Evolutionary conservation across 768 basidiomycete genomes (phyloP).

Genomic region (Lyophyllum atratum): DNA sequence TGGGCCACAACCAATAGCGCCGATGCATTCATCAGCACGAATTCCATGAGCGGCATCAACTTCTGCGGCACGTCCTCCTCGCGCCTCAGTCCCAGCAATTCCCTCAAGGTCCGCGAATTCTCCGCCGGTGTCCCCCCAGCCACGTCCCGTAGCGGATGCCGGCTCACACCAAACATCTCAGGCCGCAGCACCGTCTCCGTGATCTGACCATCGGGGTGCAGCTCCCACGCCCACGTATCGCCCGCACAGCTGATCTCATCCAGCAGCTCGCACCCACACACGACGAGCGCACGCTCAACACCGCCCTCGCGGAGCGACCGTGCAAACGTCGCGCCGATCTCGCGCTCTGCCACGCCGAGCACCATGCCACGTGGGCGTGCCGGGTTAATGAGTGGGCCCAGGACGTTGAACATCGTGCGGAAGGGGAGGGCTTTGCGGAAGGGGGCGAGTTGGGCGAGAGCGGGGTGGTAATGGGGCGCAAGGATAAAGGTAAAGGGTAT

Average conservation of each 20-base stretch:
- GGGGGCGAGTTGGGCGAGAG: constrained; percentile 79
- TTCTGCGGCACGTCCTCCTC: constrained; percentile 54
- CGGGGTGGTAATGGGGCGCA: constrained; percentile 91
- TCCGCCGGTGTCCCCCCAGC: constrained; percentile 71
- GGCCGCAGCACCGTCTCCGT: constrained; percentile 64
- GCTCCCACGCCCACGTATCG: constrained; percentile 83
- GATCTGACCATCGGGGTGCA: constrained; percentile 63
- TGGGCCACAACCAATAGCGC: constrained; percentile 87
- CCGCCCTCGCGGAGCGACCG: constrained; percentile 72
- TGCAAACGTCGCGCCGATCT: constrained; percentile 83
- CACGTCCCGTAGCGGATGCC: constrained; percentile 72
- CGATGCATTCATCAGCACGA: constrained; percentile 89
- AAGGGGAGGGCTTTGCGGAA: constrained; percentile 86
- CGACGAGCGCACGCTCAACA: constrained; percentile 84
- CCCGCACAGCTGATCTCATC: constrained; percentile 98
- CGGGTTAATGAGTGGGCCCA: constrained; percentile 94
- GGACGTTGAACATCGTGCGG: constrained; percentile 94
- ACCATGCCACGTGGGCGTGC: constrained; percentile 86
- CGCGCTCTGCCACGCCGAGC: constrained; percentile 82
- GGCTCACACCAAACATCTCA: constrained; percentile 72
- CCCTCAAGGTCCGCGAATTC: constrained; percentile 76
- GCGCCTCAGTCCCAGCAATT: constrained; percentile 53
- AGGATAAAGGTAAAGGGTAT: constrained; percentile 92
- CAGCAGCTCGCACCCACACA: constrained; percentile 87
- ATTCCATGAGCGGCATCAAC: constrained; percentile 72